Evolutionary conservation across 768 basidiomycete genomes (phyloP).

Genomic region (Pholiota molesta): DNA sequence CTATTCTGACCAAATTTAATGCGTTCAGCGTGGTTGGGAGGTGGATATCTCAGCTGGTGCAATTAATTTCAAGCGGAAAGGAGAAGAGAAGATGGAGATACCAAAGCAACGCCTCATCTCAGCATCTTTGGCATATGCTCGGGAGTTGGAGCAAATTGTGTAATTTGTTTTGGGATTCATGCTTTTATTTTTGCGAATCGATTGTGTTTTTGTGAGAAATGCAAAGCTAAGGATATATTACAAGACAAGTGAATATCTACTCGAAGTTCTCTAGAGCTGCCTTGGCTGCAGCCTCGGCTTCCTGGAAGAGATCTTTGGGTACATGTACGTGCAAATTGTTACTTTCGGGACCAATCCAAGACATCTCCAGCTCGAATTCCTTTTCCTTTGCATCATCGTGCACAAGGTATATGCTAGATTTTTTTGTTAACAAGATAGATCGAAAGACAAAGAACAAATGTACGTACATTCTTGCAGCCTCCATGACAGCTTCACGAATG

Average conservation of each 20-base stretch:
- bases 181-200: constrained; percentile 17
- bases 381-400: constrained; percentile 99
- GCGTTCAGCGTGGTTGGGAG: constrained; percentile 77
- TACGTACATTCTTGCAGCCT: constrained; percentile 93
- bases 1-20: constrained; percentile 5
- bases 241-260: constrained; percentile 29
- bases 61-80: constrained; percentile 80
- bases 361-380: constrained; percentile 96
- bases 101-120: constrained; percentile 84
- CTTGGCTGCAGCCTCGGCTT: constrained; percentile 89
- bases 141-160: constrained; percentile 91
- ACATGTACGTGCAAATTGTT: constrained; percentile 79
- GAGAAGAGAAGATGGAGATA: constrained; percentile 83
- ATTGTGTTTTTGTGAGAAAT: constrained; percentile 13
- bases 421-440: not conserved
- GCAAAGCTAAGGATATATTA: constrained; percentile 22
- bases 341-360: constrained; percentile 92
- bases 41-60: constrained; percentile 69
- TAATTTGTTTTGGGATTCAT: constrained; percentile 53
- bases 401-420: constrained; percentile 86
- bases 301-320: constrained; percentile 80
- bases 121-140: constrained; percentile 77
- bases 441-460: not conserved
- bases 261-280: constrained; percentile 72
- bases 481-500: constrained; percentile 82